These are phyloP conservation scores for Angomonas ambiguus DNA, from an alignment of 208 protist species.

Conservation along the genomic window DNA sequence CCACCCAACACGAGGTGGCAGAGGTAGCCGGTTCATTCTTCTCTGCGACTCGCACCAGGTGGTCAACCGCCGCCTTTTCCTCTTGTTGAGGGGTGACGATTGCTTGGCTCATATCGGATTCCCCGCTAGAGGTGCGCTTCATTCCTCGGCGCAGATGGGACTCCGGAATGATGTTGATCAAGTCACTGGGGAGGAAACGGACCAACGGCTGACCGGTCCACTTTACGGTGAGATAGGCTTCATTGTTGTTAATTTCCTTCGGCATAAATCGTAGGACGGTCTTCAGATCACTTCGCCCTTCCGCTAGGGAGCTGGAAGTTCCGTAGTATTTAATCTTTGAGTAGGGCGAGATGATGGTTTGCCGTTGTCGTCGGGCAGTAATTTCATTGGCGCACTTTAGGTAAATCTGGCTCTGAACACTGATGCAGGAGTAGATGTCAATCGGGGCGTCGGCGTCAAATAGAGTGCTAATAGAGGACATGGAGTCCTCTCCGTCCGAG, in stretches of 20 bases:
- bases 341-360: conserved; percentile 39
- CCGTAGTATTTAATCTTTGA: conserved; percentile 17
- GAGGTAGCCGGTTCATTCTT: neutral
- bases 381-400: conserved; percentile 46
- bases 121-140: neutral
- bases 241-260: conserved; percentile 17
- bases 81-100: neutral
- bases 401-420: conserved; percentile 42
- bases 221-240: conserved; percentile 23
- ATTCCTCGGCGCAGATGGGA: neutral
- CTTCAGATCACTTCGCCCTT: conserved; percentile 20
- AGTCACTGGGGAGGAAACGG: conserved; percentile 20
- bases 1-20: conserved; percentile 15
- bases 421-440: conserved; percentile 55
- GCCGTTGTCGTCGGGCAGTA: conserved; percentile 29
- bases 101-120: neutral
- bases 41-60: neutral
- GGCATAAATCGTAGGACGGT: conserved; percentile 13
- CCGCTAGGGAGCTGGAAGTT: conserved; percentile 13
- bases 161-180: conserved; percentile 11
- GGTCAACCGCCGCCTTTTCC: neutral
- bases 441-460: conserved; percentile 32
- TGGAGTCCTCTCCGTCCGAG: neutral
- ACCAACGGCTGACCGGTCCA: conserved; percentile 35
- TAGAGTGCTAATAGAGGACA: conserved; percentile 26